Evolutionary conservation across 169 alveolate species (phyloP).

Genomic region (Plasmodium vivax): DNA sequence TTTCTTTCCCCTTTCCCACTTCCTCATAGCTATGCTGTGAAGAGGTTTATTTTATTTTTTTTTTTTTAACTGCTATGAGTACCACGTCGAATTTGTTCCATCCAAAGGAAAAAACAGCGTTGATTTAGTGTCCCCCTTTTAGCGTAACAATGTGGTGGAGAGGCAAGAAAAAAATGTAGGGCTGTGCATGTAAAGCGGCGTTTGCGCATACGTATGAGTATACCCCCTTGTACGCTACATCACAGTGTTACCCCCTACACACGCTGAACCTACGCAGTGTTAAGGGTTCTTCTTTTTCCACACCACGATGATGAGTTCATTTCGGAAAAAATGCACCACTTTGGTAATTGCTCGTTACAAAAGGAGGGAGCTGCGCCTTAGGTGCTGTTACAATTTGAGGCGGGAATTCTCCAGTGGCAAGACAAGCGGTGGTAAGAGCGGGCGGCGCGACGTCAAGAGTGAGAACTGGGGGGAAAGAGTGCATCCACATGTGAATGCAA

Average conservation of each 20-base stretch:
- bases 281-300: neutral
- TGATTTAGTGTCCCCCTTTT: neutral
- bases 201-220: neutral
- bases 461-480: neutral
- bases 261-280: neutral
- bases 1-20: neutral
- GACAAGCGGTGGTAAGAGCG: neutral
- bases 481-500: neutral
- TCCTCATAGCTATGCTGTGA: neutral
- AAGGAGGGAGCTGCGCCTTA: neutral
- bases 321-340: neutral
- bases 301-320: conserved; percentile 4
- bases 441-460: neutral
- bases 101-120: neutral
- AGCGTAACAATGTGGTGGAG: neutral
- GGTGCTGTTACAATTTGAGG: neutral
- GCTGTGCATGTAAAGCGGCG: neutral
- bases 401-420: neutral
- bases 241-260: neutral
- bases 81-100: neutral
- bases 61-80: neutral
- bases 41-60: neutral
- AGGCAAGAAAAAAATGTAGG: neutral
- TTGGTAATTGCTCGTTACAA: neutral
- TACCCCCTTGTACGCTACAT: neutral